Conservation (phyloP, 139 green algal genomes). For the Tetratostichococcus sp. region DNA sequence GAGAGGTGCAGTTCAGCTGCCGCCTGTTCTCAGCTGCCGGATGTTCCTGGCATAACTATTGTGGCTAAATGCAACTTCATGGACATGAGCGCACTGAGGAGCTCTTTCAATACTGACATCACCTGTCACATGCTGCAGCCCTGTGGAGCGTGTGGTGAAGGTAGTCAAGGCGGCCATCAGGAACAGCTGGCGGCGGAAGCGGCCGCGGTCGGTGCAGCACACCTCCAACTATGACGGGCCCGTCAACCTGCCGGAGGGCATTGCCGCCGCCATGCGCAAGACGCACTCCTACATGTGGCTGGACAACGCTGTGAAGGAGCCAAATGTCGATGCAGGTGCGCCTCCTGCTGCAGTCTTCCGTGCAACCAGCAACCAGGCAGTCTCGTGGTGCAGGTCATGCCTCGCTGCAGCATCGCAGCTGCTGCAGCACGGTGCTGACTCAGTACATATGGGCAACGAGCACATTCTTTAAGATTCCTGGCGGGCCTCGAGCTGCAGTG, state of each 20-base stretch:
- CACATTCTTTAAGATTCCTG: too few species aligned
- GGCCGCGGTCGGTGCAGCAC: neutral
- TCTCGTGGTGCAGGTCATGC: too few species aligned
- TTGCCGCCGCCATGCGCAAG: slow-evolving; percentile 13
- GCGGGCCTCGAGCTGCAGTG: too few species aligned
- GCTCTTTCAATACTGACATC: too few species aligned
- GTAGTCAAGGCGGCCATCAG: slow-evolving; percentile 62
- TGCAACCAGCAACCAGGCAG: too few species aligned
- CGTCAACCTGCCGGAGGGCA: slow-evolving; percentile 27
- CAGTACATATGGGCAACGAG: too few species aligned
- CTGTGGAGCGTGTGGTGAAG: slow-evolving; percentile 74
- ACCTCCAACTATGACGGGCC: slow-evolving; percentile 1
- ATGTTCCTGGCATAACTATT: neutral
- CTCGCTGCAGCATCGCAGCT: too few species aligned
- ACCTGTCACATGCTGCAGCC: too few species aligned
- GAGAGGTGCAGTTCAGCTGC: slow-evolving; percentile 44
- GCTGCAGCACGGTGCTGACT: too few species aligned
- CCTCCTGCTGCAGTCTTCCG: too few species aligned
- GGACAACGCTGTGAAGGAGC: slow-evolving; percentile 5
- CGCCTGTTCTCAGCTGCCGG: too few species aligned
- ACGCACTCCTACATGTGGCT: slow-evolving; percentile 29
- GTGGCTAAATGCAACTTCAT: neutral
- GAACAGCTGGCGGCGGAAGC: slow-evolving; percentile 34
- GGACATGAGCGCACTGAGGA: too few species aligned
- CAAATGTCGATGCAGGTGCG: neutral